phyloP scores from a whole-genome alignment of 768 basidiomycete species.

The Calvatia gigantea region DNA sequence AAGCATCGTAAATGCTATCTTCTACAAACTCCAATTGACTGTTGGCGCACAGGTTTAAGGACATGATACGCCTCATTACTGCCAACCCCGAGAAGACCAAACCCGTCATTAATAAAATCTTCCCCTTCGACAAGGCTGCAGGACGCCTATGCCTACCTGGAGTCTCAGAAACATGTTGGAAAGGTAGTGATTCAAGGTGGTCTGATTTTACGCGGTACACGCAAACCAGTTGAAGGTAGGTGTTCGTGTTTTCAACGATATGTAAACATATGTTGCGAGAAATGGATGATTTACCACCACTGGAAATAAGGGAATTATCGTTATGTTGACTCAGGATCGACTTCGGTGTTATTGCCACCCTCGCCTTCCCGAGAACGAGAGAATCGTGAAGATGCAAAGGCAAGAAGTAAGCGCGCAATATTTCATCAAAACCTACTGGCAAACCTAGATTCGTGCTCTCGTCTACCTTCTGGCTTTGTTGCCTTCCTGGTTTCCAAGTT shows the following conservation, averaged over 20 bases:
- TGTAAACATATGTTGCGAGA: too few relatives aligned
- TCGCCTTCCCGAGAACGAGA: neutral
- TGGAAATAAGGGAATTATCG: neutral
- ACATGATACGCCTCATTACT: conserved; percentile 44
- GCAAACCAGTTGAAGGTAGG: too few relatives aligned
- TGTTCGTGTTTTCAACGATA: too few relatives aligned
- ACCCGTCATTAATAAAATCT: conserved; percentile 54
- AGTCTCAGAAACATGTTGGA: conserved; percentile 52
- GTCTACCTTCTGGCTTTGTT: conserved; percentile 10
- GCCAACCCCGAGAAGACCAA: conserved; percentile 36
- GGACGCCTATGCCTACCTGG: conserved; percentile 50
- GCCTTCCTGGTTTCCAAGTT: neutral
- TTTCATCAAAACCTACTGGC: conserved; percentile 10
- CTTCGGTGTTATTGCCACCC: neutral
- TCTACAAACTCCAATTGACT: conserved; percentile 19
- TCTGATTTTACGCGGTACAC: neutral
- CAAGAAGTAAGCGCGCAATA: conserved; percentile 10
- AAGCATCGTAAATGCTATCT: conserved; percentile 17
- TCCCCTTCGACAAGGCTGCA: conserved; percentile 47
- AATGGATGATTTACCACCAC: too few relatives aligned
- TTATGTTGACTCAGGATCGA: neutral
- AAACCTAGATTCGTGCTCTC: conserved; percentile 10
- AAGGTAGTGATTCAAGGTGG: conserved; percentile 54
- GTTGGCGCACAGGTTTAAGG: conserved; percentile 38
- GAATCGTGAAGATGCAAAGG: conserved; percentile 2